Conservation (phyloP, 2,329 filamentous ascomycete genomes). For the Harringtonia aguacate region DNA sequence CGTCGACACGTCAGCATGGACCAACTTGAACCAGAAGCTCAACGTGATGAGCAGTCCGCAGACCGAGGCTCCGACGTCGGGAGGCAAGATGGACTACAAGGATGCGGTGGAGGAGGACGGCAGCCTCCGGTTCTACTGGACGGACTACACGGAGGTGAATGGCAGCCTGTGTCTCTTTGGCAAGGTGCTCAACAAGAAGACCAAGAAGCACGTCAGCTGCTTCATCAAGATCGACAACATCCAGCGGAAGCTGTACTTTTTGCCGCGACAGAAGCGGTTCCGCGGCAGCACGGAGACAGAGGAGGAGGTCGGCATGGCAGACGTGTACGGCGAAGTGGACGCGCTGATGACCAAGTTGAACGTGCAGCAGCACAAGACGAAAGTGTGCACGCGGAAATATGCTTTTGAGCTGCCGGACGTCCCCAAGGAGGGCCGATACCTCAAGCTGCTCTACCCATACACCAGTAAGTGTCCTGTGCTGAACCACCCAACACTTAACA, state of each 20-base stretch:
- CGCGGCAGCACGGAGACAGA: conserved; percentile 55
- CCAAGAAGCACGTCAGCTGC: conserved; percentile 70
- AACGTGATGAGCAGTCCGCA: conserved; percentile 66
- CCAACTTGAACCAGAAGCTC: conserved; percentile 71
- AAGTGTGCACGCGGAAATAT: conserved; percentile 80
- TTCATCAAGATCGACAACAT: conserved; percentile 97
- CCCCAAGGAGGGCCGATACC: conserved; percentile 79
- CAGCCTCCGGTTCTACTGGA: conserved; percentile 91
- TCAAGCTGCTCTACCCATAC: conserved; percentile 95
- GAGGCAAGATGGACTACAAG: conserved; percentile 74
- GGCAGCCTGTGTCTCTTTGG: conserved; percentile 90
- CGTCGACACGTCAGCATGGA: conserved; percentile 80
- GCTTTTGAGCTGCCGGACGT: conserved; percentile 85
- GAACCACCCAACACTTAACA: too few species aligned
- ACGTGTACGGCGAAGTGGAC: conserved; percentile 88
- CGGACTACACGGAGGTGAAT: conserved; percentile 87
- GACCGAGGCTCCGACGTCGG: conserved; percentile 51
- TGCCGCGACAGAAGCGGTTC: conserved; percentile 59
- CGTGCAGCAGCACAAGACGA: conserved; percentile 88
- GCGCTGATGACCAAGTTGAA: conserved; percentile 77
- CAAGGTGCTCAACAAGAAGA: conserved; percentile 86
- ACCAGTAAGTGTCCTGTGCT: conserved; percentile 60
- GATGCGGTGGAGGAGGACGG: conserved; percentile 92
- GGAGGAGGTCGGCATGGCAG: conserved; percentile 73
- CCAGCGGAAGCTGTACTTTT: conserved; percentile 81